phyloP scores from a whole-genome alignment of 1,139 yeast genomes.

The Torulaspora pretoriensis region DNA sequence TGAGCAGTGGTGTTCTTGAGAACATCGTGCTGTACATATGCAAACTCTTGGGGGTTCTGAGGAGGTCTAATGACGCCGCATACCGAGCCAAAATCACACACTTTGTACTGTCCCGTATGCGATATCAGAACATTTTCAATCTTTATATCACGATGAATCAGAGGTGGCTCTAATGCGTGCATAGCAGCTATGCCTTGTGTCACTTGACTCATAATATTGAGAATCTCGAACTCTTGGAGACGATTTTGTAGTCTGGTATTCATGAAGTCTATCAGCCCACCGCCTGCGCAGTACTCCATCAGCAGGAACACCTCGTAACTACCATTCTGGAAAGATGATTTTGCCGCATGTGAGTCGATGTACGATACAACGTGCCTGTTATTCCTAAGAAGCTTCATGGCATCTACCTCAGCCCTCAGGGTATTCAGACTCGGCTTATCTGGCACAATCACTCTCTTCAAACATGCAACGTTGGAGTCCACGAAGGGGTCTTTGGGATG shows the following conservation, averaged over 20 bases:
- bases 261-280: constrained; percentile 70
- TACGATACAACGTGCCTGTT: constrained; percentile 60
- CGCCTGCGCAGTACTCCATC: constrained; percentile 75
- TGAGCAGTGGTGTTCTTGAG: constrained; percentile 79
- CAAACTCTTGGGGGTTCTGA: constrained; percentile 56
- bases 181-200: constrained; percentile 65
- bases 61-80: constrained; percentile 62
- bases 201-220: constrained; percentile 64
- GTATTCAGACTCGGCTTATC: constrained; percentile 63
- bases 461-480: constrained; percentile 50
- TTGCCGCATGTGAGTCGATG: constrained; percentile 73
- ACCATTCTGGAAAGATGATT: constrained; percentile 44
- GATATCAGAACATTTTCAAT: constrained; percentile 73
- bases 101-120: constrained; percentile 51
- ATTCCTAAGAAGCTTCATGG: constrained; percentile 59
- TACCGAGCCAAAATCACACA: constrained; percentile 78
- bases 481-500: constrained; percentile 37
- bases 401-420: constrained; percentile 72
- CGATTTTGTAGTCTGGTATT: constrained; percentile 63
- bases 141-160: constrained; percentile 73
- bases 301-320: constrained; percentile 69
- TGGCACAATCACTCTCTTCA: constrained; percentile 70
- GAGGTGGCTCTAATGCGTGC: constrained; percentile 54
- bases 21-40: constrained; percentile 59
- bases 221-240: constrained; percentile 56